Base-by-base conservation (phyloP, 2,329 filamentous ascomycete genomes). In the Nemania sp. region DNA sequence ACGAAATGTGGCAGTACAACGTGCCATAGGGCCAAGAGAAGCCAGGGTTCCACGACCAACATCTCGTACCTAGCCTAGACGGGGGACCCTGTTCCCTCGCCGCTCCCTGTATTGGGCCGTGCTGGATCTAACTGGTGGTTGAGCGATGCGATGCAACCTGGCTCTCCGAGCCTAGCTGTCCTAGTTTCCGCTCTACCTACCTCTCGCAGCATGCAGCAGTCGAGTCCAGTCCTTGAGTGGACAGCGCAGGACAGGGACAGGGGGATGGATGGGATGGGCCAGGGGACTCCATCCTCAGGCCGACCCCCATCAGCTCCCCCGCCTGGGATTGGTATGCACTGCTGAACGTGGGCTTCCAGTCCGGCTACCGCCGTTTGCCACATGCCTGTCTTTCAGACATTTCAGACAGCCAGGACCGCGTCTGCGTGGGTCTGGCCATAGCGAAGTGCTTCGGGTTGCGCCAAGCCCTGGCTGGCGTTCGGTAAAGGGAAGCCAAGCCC, bases 401-500 rank as follows among this genome's bases (percentile, higher is more conserved):
- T 35, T 32, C 11, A 21, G 39, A 40, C n/a, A 46, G 25, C 10
- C 20, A 32, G 17, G 43, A 25, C 42, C 18, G 42, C n/a, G 20
- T 10, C 56, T 32, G 49, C 54, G 29, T 35, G 60, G 45, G 56
- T 45, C 51, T 45, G 9, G 56, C 48, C 43, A 18, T 45, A 37
- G 10, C 21, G 53, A 39, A 17, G 15, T 39, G 12, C 17, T 9
- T 21, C 29, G 54, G 48, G 17, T 53, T 43, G 40, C 32, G 48
- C 48, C 49, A 21, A 49, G 59, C 17, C 49, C 32, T 54, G 43
- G 43, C 52, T 53, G 18, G 21, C 25, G 53, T n/a, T 45, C 52
- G 57, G 45, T 25, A 58, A 47, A 20, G 52, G 45, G 52, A 54
- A 52, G 51, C 60, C 55, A 62, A 59, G 51, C 46, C 56, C 6